Evolutionary conservation across 345 rosid species (phyloP), one percentile per base, ranked within the genome.

Genomic region (Conringia planisiliqua): DNA sequence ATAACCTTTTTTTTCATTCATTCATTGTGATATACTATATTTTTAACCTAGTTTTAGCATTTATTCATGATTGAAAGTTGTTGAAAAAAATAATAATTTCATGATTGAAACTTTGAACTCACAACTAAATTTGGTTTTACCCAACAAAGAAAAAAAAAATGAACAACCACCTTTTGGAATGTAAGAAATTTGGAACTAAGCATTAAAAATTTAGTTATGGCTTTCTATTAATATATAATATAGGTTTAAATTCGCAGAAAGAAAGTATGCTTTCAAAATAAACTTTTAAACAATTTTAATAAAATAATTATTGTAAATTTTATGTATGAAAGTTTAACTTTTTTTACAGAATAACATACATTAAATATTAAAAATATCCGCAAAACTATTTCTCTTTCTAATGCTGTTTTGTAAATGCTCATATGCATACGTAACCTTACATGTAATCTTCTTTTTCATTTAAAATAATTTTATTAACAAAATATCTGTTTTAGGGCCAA

Each of bases 11-110:
- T 30, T 38, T 52, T 27, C 1, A 30, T 43, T 42, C 12, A 3
- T 0, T 3, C 73, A 50, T 55, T 50, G n/a, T 17, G 52, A 32
- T 61, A 30, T 40, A 40, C 32, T 14, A 59, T 11, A 10, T 22
- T 11, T 61, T 54, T 24, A 62, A 70, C 75, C 75, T 70, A 70
- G 54, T 44, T 56, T 62, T 35, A 63, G 71, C 60, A 70, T 62
- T 64, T 48, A 18, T 62, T 62, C 75, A 62, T 69, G 51, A 76
- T 44, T 76, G 7, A 17, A 62, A 35, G 39, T 40, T 48, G 30
- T 51, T 51, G 32, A 11, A 39, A 0, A 51, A 20, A 22, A n/a
- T n/a, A 10, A 4, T 22, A 51, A 22, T 10, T 61, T 52, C 75
- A 62, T 62, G 40, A 69, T 33, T 69, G 10, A 33, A 69, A 33